Conservation (phyloP, 192 early-diverging fungal species). For the Linnemannia elongata region DNA sequence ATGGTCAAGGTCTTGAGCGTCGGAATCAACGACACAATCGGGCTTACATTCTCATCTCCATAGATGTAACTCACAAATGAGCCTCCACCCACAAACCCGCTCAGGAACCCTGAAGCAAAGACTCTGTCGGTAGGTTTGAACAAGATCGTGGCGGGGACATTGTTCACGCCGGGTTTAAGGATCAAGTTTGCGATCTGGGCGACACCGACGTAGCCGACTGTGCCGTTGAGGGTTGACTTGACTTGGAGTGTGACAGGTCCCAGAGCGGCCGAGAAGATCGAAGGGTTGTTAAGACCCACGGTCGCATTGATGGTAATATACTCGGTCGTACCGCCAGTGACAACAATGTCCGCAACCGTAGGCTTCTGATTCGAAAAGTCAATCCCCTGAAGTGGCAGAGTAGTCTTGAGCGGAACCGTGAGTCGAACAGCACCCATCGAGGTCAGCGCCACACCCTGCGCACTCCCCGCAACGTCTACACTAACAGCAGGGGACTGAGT, state of each 20-base stretch:
- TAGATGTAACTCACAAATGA: constrained; percentile 27
- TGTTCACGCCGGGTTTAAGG: constrained; percentile 27
- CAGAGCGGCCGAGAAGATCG: constrained; percentile 38
- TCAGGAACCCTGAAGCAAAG: constrained; percentile 30
- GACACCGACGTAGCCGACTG: constrained; percentile 26
- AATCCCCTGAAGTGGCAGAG: constrained; percentile 32
- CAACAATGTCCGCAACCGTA: constrained; percentile 26
- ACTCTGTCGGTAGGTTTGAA: constrained; percentile 25
- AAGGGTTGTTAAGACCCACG: constrained; percentile 43
- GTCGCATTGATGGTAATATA: constrained; percentile 20
- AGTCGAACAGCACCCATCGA: constrained; percentile 39
- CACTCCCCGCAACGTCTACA: constrained; percentile 38
- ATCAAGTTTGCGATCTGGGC: constrained; percentile 21
- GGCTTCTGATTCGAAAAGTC: constrained; percentile 24
- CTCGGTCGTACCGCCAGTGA: constrained; percentile 22
- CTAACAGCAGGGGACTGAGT: constrained; percentile 23
- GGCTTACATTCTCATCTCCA: constrained; percentile 13
- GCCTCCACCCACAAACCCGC: constrained; percentile 24
- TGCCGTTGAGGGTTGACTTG: constrained; percentile 18
- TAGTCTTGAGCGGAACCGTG: constrained; percentile 35
- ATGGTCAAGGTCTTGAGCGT: constrained; percentile 14
- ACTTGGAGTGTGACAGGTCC: constrained; percentile 31
- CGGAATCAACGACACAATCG: constrained; percentile 21
- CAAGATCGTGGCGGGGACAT: constrained; percentile 4
- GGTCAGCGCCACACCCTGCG: constrained; percentile 30